Percentiles rank a stretch among this genome's conserved stretches.
Evolutionary conservation across 306 rosid species (phyloP).

Genomic region (Amphicarpaea edgeworthii): DNA sequence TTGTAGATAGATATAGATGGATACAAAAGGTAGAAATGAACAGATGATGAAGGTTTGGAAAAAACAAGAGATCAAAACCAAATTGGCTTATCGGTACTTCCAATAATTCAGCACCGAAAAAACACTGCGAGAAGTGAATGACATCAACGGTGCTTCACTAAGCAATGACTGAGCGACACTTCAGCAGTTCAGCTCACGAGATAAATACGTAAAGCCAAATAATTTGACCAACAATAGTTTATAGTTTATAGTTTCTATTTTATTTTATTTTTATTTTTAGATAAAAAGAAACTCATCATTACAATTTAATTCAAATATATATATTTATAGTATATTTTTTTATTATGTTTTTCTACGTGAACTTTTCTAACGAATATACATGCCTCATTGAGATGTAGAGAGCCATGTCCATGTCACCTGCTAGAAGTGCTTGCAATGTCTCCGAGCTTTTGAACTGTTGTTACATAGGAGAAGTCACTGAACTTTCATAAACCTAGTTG

Average conservation of each 20-base stretch:
- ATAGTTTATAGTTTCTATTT: not conserved
- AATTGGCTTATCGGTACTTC: conserved; percentile 20
- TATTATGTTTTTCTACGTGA: too few relatives aligned
- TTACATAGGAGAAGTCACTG: conserved; percentile 31
- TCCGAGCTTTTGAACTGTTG: conserved; percentile 6
- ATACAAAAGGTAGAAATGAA: not conserved
- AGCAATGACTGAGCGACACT: not conserved
- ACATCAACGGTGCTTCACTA: not conserved
- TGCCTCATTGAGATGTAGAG: not conserved
- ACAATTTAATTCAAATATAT: not conserved
- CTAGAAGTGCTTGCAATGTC: conserved; percentile 5
- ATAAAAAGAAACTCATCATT: too few relatives aligned
- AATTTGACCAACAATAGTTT: not conserved
- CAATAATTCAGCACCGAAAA: not conserved
- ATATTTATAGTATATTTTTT: not conserved
- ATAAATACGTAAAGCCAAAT: not conserved
- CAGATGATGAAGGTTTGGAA: too few relatives aligned
- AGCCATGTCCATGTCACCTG: not conserved
- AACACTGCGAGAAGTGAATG: too few relatives aligned
- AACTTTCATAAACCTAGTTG: conserved; percentile 31
- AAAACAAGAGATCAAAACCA: conserved; percentile 27
- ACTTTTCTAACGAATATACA: not conserved
- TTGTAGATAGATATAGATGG: too few relatives aligned
- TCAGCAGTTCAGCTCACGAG: not conserved
- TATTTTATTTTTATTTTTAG: too few relatives aligned